Conservation (phyloP, 129 eudicot species). For the Cynara cardunculus region DNA sequence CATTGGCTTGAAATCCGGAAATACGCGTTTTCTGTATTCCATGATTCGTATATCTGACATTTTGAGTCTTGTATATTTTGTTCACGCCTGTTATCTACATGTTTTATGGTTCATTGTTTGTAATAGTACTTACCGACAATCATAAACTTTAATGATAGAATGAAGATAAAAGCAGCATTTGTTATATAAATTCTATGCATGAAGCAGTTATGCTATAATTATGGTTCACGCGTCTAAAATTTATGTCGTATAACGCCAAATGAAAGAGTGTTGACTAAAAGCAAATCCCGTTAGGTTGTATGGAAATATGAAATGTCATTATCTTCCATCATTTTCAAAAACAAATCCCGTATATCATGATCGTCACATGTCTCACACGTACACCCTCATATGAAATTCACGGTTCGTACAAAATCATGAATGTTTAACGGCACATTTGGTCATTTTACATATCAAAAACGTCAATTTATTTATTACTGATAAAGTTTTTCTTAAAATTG, state of each 20-base stretch:
- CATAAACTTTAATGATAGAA: background rate
- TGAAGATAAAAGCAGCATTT: background rate
- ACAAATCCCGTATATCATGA: conserved; percentile 2
- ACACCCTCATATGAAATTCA: background rate
- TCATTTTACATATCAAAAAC: background rate
- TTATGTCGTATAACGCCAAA: background rate
- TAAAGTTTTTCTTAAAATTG: background rate
- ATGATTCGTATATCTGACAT: conserved; percentile 9
- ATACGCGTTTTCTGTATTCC: background rate
- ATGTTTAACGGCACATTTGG: background rate
- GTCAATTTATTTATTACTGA: no score
- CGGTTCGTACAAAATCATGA: background rate
- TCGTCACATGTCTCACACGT: conserved; percentile 10
- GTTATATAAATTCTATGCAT: background rate
- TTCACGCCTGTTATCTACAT: background rate
- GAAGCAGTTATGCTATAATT: background rate
- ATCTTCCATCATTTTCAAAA: background rate
- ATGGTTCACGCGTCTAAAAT: background rate
- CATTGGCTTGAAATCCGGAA: conserved; percentile 16
- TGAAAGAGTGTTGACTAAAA: background rate
- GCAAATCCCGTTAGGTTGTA: background rate
- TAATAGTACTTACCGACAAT: background rate
- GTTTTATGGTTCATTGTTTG: background rate
- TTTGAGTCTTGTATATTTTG: background rate
- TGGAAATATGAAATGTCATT: background rate